Evolutionary conservation across 1,139 yeast genomes (phyloP).

Genomic region (Candida tropicalis): DNA sequence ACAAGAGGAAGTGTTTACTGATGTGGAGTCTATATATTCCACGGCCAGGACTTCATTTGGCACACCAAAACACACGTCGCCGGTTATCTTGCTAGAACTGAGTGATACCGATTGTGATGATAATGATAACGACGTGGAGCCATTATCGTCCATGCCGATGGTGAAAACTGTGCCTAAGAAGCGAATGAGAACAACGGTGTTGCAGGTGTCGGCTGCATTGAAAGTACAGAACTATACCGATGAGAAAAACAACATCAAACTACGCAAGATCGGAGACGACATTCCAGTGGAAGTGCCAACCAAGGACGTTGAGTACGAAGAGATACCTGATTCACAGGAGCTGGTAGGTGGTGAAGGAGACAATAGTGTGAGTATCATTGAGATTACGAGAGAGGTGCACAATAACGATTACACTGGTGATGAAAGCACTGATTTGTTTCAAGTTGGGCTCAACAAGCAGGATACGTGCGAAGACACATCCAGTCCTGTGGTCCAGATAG

Average conservation of each 20-base stretch:
- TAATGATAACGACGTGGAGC: neutral
- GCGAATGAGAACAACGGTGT: constrained; percentile 20
- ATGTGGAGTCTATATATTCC: constrained; percentile 22
- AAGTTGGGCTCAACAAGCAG: neutral
- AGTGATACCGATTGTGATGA: neutral
- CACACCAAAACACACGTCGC: constrained; percentile 3
- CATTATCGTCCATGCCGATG: constrained; percentile 10
- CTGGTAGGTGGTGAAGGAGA: constrained; percentile 17
- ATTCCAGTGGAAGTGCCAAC: constrained; percentile 17
- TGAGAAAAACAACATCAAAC: constrained; percentile 17
- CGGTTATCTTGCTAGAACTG: neutral
- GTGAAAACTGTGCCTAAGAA: constrained; percentile 7
- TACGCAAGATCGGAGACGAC: constrained; percentile 26
- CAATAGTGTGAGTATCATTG: constrained; percentile 34
- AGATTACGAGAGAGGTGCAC: constrained; percentile 32
- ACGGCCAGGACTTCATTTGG: constrained; percentile 20
- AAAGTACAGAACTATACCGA: constrained; percentile 21
- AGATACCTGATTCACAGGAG: constrained; percentile 40
- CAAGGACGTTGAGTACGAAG: constrained; percentile 24
- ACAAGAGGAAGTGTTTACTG: constrained; percentile 12
- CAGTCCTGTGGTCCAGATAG: constrained; percentile 27
- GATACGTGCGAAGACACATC: constrained; percentile 24
- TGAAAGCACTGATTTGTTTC: constrained; percentile 4
- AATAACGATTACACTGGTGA: constrained; percentile 9
- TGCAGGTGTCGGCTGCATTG: constrained; percentile 27